Percentiles rank a stretch among this genome's conserved stretches.
phyloP scores from a whole-genome alignment of 306 rosid species.

The Quercus dentata region DNA sequence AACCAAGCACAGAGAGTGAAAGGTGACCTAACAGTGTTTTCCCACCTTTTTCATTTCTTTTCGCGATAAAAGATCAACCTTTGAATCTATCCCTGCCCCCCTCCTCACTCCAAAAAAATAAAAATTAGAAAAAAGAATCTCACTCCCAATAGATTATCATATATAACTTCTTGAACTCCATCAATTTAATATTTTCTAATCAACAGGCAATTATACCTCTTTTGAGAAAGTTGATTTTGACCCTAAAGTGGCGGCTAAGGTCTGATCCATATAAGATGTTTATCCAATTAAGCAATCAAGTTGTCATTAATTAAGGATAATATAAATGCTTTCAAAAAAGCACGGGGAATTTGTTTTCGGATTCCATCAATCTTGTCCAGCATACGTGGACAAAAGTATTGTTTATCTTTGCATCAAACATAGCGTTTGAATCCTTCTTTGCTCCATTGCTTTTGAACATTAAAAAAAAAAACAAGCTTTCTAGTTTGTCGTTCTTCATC shows the following conservation, averaged over 20 bases:
- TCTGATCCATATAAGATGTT: neutral
- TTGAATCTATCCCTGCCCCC: neutral
- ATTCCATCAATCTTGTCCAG: neutral
- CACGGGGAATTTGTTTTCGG: neutral
- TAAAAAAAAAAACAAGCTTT: neutral
- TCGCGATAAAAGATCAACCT: neutral
- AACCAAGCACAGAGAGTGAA: neutral
- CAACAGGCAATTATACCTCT: neutral
- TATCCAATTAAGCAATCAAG: neutral
- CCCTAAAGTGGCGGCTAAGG: slow-evolving; percentile 10
- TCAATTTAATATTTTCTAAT: slow-evolving; percentile 5
- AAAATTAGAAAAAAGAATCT: neutral
- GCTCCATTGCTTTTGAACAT: neutral
- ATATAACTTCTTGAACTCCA: neutral
- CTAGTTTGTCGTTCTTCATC: neutral
- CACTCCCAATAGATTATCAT: neutral
- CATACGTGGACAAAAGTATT: neutral
- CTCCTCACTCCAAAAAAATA: neutral
- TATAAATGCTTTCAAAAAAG: neutral
- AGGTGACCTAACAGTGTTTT: neutral
- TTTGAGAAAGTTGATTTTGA: neutral
- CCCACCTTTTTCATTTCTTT: neutral
- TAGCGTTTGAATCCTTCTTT: slow-evolving; percentile 2
- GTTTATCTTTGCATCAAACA: slow-evolving; percentile 5
- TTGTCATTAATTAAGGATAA: neutral